Percentiles rank a stretch among this genome's conserved stretches.
Evolutionary conservation across 805 yeast genomes (phyloP).

Genomic region (Myxozyma neglecta): DNA sequence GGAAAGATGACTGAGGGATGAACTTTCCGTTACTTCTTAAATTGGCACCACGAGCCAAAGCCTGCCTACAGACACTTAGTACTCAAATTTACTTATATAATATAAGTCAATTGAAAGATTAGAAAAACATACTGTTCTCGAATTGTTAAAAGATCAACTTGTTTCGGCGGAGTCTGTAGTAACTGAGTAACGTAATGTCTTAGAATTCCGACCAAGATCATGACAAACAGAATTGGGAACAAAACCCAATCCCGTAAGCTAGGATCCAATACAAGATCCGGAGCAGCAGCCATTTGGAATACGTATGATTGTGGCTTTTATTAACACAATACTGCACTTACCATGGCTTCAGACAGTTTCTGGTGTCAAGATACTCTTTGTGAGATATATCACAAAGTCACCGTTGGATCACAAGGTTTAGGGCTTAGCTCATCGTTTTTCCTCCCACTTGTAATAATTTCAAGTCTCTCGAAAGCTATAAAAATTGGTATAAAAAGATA

Average conservation of each 20-base stretch:
- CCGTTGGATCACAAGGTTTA: background rate
- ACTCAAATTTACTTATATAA: background rate
- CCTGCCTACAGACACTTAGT: slow-evolving; percentile 44
- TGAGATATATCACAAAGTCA: background rate
- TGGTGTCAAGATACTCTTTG: background rate
- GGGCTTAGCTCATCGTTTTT: slow-evolving; percentile 1
- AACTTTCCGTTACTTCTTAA: slow-evolving; percentile 56
- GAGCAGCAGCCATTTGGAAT: slow-evolving; percentile 37
- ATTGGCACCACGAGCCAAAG: slow-evolving; percentile 57
- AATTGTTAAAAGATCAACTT: slow-evolving; percentile 51
- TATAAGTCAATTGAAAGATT: slow-evolving; percentile 22
- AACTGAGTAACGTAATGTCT: slow-evolving; percentile 67
- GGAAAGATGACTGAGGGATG: slow-evolving; percentile 56
- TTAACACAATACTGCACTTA: background rate
- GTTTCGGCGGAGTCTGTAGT: slow-evolving; percentile 58
- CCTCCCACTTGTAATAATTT: background rate
- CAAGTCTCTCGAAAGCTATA: background rate
- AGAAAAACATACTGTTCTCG: slow-evolving; percentile 50
- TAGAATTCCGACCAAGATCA: slow-evolving; percentile 82
- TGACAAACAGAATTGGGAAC: slow-evolving; percentile 82
- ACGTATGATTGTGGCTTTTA: background rate
- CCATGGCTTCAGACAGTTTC: background rate
- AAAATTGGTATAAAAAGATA: background rate
- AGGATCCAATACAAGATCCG: slow-evolving; percentile 73
- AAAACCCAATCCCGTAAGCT: slow-evolving; percentile 85